Evolutionary conservation across 2,329 filamentous ascomycete species (phyloP).

Genomic region (Calycina marina): DNA sequence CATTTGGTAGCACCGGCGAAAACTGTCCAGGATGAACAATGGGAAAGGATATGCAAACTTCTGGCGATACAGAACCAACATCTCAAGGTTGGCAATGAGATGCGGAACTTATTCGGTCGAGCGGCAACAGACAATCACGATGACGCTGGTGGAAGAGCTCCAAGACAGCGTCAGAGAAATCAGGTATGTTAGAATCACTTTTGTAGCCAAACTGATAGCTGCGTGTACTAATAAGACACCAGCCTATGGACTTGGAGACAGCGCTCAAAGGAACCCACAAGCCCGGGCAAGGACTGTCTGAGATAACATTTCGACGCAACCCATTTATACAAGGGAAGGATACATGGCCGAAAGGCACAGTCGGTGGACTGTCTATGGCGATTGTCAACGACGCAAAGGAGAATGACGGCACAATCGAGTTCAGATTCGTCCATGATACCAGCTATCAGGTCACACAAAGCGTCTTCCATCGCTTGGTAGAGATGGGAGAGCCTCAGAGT

Average conservation of each 20-base stretch:
- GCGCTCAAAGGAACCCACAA: conserved; percentile 27
- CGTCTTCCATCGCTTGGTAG: conserved; percentile 67
- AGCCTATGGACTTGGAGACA: conserved; percentile 28
- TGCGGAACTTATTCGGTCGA: conserved; percentile 61
- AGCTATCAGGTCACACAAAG: conserved; percentile 61
- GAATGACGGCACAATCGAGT: conserved; percentile 49
- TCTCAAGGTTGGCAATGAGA: conserved; percentile 80
- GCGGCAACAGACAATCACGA: conserved; percentile 41
- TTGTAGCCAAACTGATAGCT: no score
- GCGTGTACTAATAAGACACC: no score
- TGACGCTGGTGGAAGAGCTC: conserved; percentile 26
- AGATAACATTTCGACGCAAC: conserved; percentile 46
- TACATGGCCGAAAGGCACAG: conserved; percentile 54
- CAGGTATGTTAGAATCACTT: no score
- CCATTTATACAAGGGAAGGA: conserved; percentile 57
- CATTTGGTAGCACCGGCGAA: conserved; percentile 10
- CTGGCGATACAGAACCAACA: conserved; percentile 53
- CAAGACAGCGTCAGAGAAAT: conserved; percentile 27
- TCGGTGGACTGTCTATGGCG: conserved; percentile 75
- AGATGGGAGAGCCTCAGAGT: conserved; percentile 67
- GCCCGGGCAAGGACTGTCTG: conserved; percentile 40
- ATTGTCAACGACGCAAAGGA: conserved; percentile 29
- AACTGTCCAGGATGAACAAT: conserved; percentile 22
- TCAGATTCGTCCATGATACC: conserved; percentile 61
- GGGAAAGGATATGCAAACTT: conserved; percentile 34